Base-by-base conservation (phyloP, 768 basidiomycete species). In the Tricholoma bakamatsutake region DNA sequence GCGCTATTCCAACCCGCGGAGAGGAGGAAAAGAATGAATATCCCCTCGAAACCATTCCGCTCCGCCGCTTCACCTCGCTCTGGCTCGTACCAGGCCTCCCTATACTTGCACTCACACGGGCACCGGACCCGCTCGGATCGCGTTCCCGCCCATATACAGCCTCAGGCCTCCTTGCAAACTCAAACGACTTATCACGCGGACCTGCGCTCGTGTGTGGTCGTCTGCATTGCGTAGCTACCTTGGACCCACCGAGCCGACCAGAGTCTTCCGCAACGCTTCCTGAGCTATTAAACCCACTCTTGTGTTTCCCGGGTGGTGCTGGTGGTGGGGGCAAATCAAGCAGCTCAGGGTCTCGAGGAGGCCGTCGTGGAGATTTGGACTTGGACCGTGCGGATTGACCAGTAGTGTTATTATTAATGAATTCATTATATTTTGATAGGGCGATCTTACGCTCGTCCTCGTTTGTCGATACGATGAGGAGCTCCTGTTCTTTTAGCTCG, bases 181-280 rank as follows among this genome's bases (percentile, higher is more conserved):
- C 69, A 50, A 67, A 66, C 30, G 76, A 66, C 65, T 75, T 77
- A 64, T 88, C 87, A 56, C 84, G 73, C 27, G 82, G 83, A 11
- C 87, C 87, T n/a, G 85, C 85, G 56, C 84, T 85, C 21, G 87
- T 89, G 64, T 90, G 87, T 33, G 87, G 87, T 46, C 87, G 71
- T 56, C 83, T 76, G 37, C 21, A 24, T 24, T 71, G 66, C 43
- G 67, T 60, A 17, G 58, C 21, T 13, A 52, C 59, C 48, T 58
- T 57, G 28, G 28, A 47, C 17, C 39, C 33, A 30, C 53, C 39
- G 11, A 35, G 1, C 7, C 54, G 59, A 33, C 52, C 53, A 2
- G 34, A 39, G 1, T 49, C 17, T 7, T 35, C 59, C 15, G 17
- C 56, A 15, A 62, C 52, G 13, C 50, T 55, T 15, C 59, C 60